A percentile compares a stretch with the other conserved stretches of the same genome.
Evolutionary conservation across 2,329 filamentous ascomycete genomes (phyloP).

Genomic region (Colletotrichum phormii): DNA sequence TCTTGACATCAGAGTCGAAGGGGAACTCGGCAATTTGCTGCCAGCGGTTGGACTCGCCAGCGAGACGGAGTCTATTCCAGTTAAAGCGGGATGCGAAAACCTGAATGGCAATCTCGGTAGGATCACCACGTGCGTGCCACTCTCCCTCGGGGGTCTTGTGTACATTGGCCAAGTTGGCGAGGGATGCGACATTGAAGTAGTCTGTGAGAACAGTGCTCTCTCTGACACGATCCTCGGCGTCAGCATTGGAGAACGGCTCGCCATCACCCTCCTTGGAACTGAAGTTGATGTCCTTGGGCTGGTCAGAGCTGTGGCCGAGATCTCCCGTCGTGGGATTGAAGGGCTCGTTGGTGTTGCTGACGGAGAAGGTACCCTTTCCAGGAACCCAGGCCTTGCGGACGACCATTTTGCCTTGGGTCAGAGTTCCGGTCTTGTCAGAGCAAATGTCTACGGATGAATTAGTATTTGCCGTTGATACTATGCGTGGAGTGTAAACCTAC

Average conservation of each 20-base stretch:
- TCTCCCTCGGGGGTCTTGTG: constrained; percentile 62
- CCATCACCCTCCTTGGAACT: constrained; percentile 42
- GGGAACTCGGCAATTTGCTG: constrained; percentile 75
- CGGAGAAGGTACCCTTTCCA: constrained; percentile 57
- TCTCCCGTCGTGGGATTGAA: constrained; percentile 67
- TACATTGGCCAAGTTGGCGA: constrained; percentile 74
- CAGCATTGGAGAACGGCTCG: constrained; percentile 40
- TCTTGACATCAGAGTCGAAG: constrained; percentile 81
- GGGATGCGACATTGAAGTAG: constrained; percentile 71
- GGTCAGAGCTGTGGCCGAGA: constrained; percentile 51
- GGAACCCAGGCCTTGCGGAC: constrained; percentile 65
- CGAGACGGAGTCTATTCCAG: constrained; percentile 67
- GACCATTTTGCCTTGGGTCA: constrained; percentile 66
- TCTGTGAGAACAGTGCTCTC: constrained; percentile 55
- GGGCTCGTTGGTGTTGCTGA: constrained; percentile 63
- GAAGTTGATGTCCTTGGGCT: constrained; percentile 50
- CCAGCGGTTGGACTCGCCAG: constrained; percentile 64
- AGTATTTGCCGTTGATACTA: not conserved
- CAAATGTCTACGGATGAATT: constrained; percentile 56
- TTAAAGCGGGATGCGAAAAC: constrained; percentile 78
- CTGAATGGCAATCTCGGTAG: constrained; percentile 80
- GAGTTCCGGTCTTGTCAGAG: constrained; percentile 68
- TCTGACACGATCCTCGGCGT: constrained; percentile 49
- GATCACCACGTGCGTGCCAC: constrained; percentile 75
- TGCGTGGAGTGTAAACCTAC: not conserved